Conservation (phyloP, 129 eudicot species). For the Helichrysum umbraculigerum region DNA sequence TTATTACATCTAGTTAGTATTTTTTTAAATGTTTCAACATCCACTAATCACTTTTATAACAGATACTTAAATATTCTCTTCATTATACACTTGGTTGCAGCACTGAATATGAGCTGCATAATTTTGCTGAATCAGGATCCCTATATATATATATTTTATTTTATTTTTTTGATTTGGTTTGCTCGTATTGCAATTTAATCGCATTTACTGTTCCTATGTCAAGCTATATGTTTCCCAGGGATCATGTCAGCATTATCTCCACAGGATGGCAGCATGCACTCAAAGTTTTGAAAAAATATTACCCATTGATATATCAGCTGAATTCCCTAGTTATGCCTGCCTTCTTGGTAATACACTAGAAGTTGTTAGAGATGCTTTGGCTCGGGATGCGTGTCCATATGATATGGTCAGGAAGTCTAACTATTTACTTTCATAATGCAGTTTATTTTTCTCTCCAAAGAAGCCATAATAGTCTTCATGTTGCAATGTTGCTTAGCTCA, state of each 20-base stretch:
- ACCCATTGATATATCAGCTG: constrained; percentile 68
- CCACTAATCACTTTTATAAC: constrained; percentile 9
- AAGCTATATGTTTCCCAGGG: constrained; percentile 58
- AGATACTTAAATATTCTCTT: neutral
- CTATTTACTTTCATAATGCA: neutral
- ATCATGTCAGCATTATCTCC: constrained; percentile 64
- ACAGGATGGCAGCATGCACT: constrained; percentile 61
- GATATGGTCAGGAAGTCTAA: constrained; percentile 57
- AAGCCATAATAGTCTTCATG: neutral
- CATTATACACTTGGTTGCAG: constrained; percentile 15
- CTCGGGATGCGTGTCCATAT: constrained; percentile 60
- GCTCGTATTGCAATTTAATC: constrained; percentile 20
- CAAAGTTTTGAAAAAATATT: constrained; percentile 55
- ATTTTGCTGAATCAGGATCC: constrained; percentile 5
- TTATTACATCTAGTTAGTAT: neutral
- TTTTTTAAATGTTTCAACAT: neutral
- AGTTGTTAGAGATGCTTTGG: constrained; percentile 67
- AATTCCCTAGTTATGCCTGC: constrained; percentile 90
- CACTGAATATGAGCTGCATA: neutral
- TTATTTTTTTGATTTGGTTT: constrained; percentile 19
- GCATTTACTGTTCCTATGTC: constrained; percentile 28
- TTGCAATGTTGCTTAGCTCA: neutral
- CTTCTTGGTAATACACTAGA: constrained; percentile 88
- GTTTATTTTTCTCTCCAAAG: neutral
- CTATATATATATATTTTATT: neutral